These are phyloP conservation scores for Cardamine occulta DNA, from an alignment of 345 rosid genomes.

Conservation along the genomic window DNA sequence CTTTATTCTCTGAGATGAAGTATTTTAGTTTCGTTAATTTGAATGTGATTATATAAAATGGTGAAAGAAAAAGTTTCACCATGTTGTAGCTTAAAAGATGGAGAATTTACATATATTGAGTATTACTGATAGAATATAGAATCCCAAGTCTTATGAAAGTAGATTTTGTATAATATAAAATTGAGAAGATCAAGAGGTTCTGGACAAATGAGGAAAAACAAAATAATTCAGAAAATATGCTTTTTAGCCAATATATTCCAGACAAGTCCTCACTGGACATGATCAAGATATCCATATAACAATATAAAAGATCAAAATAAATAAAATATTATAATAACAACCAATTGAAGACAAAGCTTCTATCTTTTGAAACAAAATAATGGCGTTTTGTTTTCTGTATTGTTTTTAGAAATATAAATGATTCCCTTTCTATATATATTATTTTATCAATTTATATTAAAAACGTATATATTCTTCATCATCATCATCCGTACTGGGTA, in stretches of 20 bases:
- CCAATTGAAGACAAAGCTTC: constrained; percentile 44
- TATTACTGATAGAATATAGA: background rate
- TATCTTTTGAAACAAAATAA: constrained; percentile 26
- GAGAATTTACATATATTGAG: background rate
- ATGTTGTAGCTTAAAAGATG: constrained; percentile 9
- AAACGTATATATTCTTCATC: constrained; percentile 25
- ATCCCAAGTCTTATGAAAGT: constrained; percentile 20
- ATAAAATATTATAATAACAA: constrained; percentile 3
- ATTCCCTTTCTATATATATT: constrained; percentile 15
- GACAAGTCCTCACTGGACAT: constrained; percentile 45
- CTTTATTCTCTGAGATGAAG: background rate
- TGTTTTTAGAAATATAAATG: constrained; percentile 33
- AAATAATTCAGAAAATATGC: background rate
- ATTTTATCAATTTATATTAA: background rate
- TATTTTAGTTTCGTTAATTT: background rate
- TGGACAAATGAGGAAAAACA: constrained; percentile 36
- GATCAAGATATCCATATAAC: constrained; percentile 44
- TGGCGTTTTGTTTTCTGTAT: constrained; percentile 24
- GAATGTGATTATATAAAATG: background rate
- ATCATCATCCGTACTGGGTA: constrained; percentile 42
- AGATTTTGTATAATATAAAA: constrained; percentile 28
- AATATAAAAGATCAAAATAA: constrained; percentile 2
- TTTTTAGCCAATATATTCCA: constrained; percentile 40
- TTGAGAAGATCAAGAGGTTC: constrained; percentile 38
- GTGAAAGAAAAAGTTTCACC: background rate